Evolutionary conservation across 345 rosid genomes (phyloP), one percentile per base, ranked within the genome.

Genomic region (Dimocarpus longan): DNA sequence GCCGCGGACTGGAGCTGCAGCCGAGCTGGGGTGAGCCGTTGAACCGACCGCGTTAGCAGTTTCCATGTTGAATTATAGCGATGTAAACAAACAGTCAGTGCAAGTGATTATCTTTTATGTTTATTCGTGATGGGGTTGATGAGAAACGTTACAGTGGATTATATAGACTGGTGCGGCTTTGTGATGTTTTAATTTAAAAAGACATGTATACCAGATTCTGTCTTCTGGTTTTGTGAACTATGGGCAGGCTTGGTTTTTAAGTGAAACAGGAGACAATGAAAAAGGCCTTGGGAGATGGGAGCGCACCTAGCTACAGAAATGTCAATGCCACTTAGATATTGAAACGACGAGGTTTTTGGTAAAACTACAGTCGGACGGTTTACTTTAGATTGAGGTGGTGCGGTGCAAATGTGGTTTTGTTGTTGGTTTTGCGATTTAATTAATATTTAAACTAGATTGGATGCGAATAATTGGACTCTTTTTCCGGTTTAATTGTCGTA

Each of bases 21-120:
- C 72, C 6, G 79, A 2, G 84, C 74, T 48, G 64, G 88, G 83
- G 8, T 19, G 85, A 21, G 82, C 86, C 2, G 39, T 3, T 63
- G 89, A 82, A 18, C 90, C 91, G 9, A 85, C 16, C 13, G 79
- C 59, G 73, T 82, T 83, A n/a, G 71, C 88, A 39, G 84, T 63
- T 26, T 85, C 91, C 92, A 88, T 85, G 48, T 50, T 18, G 37
- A 60, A 11, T 11, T n/a, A 26, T 6, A 13, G 8, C 62, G n/a
- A 60, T 24, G 8, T 5, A 21, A 37, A 40, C 2, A n/a, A n/a
- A 5, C 16, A 12, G 56, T 26, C 28, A 26, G 21, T 50, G n/a
- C 5, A 54, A 54, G n/a, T 54, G 8, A 60, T 2, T 21, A 8
- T 60, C 65, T 57, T 57, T 57, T n/a, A 3, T 6, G 48, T 1